Percentiles rank a stretch among this genome's conserved stretches.
These are phyloP conservation scores for Cystobasidium onofrii DNA, from an alignment of 768 basidiomycete species.

Conservation along the genomic window DNA sequence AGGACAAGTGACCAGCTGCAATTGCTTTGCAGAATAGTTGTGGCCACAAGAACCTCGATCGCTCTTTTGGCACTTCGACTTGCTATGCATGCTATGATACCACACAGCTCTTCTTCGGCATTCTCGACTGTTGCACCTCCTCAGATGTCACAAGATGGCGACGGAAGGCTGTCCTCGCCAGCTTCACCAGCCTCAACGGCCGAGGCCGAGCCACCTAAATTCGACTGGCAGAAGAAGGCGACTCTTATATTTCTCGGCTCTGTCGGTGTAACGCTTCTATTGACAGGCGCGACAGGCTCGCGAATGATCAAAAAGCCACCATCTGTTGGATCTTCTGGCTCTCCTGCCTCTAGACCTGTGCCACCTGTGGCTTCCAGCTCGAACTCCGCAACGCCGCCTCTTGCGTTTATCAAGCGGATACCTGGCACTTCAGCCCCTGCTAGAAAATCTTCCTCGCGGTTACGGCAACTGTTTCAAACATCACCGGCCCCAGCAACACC, in stretches of 20 bases:
- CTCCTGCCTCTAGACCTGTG: not conserved
- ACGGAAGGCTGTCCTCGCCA: not conserved
- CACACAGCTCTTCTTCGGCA: not conserved
- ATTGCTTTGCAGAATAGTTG: not conserved
- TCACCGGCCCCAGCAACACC: not conserved
- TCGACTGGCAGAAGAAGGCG: conserved; percentile 34
- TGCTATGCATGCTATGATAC: not conserved
- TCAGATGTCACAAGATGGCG: not conserved
- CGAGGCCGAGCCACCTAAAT: not conserved
- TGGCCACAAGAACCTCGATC: not conserved
- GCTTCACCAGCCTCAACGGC: not conserved
- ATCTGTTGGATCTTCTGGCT: not conserved
- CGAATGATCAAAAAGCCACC: conserved; percentile 30
- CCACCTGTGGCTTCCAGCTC: not conserved
- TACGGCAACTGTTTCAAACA: not conserved
- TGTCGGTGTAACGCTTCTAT: conserved; percentile 37
- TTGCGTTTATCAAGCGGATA: not conserved
- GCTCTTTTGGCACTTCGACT: not conserved
- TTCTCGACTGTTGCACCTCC: not conserved
- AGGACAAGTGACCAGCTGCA: not conserved
- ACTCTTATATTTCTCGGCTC: conserved; percentile 37
- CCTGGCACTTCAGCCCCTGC: not conserved
- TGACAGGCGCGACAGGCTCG: conserved; percentile 35
- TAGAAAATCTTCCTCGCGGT: not conserved
- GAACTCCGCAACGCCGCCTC: not conserved